Evolutionary conservation across 139 green algal species (phyloP), one percentile per base, ranked within the genome.

Genomic region (Cymbomonas tetramitiformis): DNA sequence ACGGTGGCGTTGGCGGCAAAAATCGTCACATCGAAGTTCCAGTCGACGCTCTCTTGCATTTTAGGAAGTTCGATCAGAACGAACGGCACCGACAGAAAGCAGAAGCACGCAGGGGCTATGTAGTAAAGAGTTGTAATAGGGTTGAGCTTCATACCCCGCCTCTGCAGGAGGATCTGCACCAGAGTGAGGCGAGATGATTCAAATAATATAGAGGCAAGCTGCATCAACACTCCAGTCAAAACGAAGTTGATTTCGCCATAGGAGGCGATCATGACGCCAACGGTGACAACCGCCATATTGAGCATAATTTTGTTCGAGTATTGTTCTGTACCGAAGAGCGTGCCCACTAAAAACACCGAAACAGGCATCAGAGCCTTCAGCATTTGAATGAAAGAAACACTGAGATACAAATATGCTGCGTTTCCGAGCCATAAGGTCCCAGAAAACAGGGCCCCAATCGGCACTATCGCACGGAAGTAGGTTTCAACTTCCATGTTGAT

Each of bases 351-450:
- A 44, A 84, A 94, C 47, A 92, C 83, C 23, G 84, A 61, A 6
- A 78, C 83, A 2, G 85, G 85, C 83, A 90, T 92, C 21, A 92
- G 70, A 9, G 77, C 83, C 70, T 97, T 98, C 33, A 90, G 79
- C 90, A 98, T 98, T 62, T 98, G 90, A 33, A 97, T 95, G 75
- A 96, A 97, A 8, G 88, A 90, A 0, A 97, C 87, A 3, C 70
- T 86, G 26, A 98, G 76, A 70, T 97, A 94, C 1, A 98, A 71
- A 82, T 97, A 97, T 1, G 90, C 73, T 0, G 83, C 86, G 72
- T 98, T 98, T 55, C 74, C 83, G 19, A 96, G 78, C 90, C 90
- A 98, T 19, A 98, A 71, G 41, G 71, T 88, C 25, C 76, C 63
- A 10, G 90, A 84, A 67, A 94, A 98, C 33, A 93, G 58, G 2